Percentiles rank a stretch among this genome's conserved stretches.
phyloP scores from a whole-genome alignment of 371 early-diverging fungal species.

The Parasitella parasitica region DNA sequence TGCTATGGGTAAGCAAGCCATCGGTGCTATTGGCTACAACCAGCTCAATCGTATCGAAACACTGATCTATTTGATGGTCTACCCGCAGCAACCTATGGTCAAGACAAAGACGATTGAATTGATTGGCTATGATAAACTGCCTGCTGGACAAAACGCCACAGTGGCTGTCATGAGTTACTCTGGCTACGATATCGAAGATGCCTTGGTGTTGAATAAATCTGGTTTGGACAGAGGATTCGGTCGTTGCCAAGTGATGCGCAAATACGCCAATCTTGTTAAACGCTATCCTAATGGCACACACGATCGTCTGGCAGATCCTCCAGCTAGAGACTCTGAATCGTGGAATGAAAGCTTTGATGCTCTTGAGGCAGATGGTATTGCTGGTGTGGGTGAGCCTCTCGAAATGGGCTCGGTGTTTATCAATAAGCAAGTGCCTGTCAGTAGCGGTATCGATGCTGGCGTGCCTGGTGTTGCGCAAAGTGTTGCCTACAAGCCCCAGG shows the following conservation, averaged over 20 bases:
- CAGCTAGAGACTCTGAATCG: constrained; percentile 46
- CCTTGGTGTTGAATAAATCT: constrained; percentile 96
- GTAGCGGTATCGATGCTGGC: constrained; percentile 62
- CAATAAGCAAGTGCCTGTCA: constrained; percentile 89
- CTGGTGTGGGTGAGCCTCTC: constrained; percentile 84
- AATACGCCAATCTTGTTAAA: constrained; percentile 77
- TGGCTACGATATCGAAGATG: constrained; percentile 99
- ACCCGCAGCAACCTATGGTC: constrained; percentile 99
- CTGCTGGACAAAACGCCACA: constrained; percentile 99
- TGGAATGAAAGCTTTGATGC: constrained; percentile 61
- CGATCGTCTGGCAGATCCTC: constrained; percentile 86
- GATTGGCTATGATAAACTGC: constrained; percentile 96
- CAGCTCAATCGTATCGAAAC: constrained; percentile 97
- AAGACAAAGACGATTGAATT: constrained; percentile 97
- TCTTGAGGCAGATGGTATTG: constrained; percentile 89
- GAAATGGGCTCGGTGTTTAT: constrained; percentile 73
- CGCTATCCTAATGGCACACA: constrained; percentile 88
- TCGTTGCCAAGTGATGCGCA: constrained; percentile 95
- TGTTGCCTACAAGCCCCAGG: constrained; percentile 74
- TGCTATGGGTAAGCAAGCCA: constrained; percentile 99
- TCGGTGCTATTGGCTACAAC: constrained; percentile 97
- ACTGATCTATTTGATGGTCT: constrained; percentile 92
- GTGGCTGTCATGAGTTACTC: constrained; percentile 99
- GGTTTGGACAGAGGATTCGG: constrained; percentile 99
- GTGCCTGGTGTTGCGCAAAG: constrained; percentile 51